Conservation (phyloP, 257 asterid species). For the Solanum megistacrolobum region DNA sequence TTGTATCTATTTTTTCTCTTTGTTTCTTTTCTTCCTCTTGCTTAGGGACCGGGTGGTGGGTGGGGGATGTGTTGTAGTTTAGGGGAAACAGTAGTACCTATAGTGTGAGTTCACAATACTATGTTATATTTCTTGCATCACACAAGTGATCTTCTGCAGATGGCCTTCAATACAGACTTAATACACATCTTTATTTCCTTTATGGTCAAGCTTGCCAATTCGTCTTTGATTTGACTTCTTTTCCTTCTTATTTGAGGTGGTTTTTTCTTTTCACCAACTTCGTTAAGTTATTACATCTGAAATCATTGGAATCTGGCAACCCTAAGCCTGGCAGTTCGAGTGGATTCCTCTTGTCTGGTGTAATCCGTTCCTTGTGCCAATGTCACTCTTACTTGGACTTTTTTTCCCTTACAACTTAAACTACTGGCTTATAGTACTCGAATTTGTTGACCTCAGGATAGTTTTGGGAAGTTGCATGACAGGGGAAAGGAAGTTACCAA, state of each 20-base stretch:
- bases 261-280: neutral
- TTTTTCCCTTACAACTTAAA: neutral
- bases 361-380: neutral
- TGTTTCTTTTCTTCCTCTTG: neutral
- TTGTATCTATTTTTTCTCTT: neutral
- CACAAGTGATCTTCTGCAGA: neutral
- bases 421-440: neutral
- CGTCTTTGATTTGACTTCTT: neutral
- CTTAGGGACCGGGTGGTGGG: neutral
- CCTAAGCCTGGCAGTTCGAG: neutral
- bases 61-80: neutral
- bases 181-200: neutral
- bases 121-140: neutral
- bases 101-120: neutral
- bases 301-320: neutral
- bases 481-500: conserved; percentile 69
- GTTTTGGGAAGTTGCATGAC: conserved; percentile 76
- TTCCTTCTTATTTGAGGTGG: neutral
- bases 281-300: neutral
- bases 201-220: neutral
- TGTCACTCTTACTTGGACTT: neutral
- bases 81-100: neutral
- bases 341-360: neutral
- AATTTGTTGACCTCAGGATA: conserved; percentile 44
- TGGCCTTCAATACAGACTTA: neutral